Base-by-base conservation (phyloP, 352 stramenopile species). In the Pythium myriotylum region DNA sequence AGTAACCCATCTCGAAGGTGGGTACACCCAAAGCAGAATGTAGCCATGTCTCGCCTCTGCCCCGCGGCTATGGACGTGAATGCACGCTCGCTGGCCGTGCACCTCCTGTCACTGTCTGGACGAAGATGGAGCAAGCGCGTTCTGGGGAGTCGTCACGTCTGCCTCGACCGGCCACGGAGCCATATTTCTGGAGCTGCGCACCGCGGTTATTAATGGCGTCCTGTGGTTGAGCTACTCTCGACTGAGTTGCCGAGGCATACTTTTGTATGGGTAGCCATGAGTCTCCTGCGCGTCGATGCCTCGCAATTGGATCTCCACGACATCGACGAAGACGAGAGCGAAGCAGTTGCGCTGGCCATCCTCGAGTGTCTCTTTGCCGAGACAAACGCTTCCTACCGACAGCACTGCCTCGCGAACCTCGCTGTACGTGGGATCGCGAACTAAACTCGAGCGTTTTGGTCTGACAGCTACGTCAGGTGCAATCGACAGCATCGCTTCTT, bases 321-420 rank as follows among this genome's bases (percentile, higher is more conserved):
- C 10, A 67, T 72, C 2, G 73, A 89, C 52, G 77, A 79, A 40
- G 66, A 78, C 32, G 76, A 83, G 55, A 88, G 79, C 48, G 79
- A 91, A 26, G 74, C 69, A 12, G 77, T 91, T 8, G 81, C 67
- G 4, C 62, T 86, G 10, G 65, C 53, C 2, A 71, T 74, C 39
- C 39, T 88, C 23, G 78, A 90, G 54, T 77, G 72, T 10, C 32
- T 90, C 17, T 69, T 91, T 16, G 68, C 67, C 1, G 81, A 89
- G 67, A 82, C 79, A 24, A 88, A 89, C 35, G 73, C 65, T 2
- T 73, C 62, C 39, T 86, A 77, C 54, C 35, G 64, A 13, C 77
- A 89, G 58, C 75, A 79, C 40, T 58, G 58, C 19, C 56, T 79
- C 12, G 55, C 68, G 35, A 35, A 32, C 0, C 42, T 73, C 27